These are phyloP conservation scores for Kodamaea nitidulidarum DNA, from an alignment of 805 yeast species.

Conservation along the genomic window DNA sequence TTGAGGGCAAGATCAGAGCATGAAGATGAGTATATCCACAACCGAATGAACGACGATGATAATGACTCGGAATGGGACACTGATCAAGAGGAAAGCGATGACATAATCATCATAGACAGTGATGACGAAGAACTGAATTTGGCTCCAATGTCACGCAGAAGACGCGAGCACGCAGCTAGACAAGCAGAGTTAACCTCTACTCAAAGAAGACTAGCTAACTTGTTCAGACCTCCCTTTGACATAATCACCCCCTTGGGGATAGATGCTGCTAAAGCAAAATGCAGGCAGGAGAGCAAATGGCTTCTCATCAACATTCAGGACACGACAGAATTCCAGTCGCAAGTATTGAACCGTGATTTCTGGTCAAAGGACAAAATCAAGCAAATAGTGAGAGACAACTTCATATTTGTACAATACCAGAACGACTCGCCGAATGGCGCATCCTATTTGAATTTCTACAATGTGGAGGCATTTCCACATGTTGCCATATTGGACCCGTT, in stretches of 20 bases:
- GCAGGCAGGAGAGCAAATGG: slow-evolving; percentile 69
- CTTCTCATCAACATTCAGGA: slow-evolving; percentile 86
- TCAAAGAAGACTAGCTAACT: slow-evolving; percentile 68
- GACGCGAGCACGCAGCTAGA: slow-evolving; percentile 21
- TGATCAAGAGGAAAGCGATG: slow-evolving; percentile 11
- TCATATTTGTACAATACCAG: slow-evolving; percentile 83
- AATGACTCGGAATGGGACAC: slow-evolving; percentile 13
- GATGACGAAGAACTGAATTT: slow-evolving; percentile 9
- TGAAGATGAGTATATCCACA: slow-evolving; percentile 23
- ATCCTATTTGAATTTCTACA: slow-evolving; percentile 68
- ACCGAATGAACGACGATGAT: slow-evolving; percentile 20
- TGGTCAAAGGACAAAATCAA: slow-evolving; percentile 76
- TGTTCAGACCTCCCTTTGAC: slow-evolving; percentile 94
- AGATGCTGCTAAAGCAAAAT: slow-evolving; percentile 70
- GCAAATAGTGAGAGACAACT: slow-evolving; percentile 58
- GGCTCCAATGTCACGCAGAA: slow-evolving; percentile 20
- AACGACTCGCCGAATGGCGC: slow-evolving; percentile 72
- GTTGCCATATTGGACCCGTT: slow-evolving; percentile 90
- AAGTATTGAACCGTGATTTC: slow-evolving; percentile 85
- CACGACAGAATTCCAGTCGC: slow-evolving; percentile 79
- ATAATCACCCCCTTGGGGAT: slow-evolving; percentile 63
- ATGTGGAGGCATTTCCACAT: slow-evolving; percentile 72
- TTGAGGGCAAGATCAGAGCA: slow-evolving; percentile 16
- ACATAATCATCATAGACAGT: slow-evolving; percentile 21
- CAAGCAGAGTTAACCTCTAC: slow-evolving; percentile 43